phyloP scores from a whole-genome alignment of 805 yeast genomes.

The Ogataea chonburiensis region DNA sequence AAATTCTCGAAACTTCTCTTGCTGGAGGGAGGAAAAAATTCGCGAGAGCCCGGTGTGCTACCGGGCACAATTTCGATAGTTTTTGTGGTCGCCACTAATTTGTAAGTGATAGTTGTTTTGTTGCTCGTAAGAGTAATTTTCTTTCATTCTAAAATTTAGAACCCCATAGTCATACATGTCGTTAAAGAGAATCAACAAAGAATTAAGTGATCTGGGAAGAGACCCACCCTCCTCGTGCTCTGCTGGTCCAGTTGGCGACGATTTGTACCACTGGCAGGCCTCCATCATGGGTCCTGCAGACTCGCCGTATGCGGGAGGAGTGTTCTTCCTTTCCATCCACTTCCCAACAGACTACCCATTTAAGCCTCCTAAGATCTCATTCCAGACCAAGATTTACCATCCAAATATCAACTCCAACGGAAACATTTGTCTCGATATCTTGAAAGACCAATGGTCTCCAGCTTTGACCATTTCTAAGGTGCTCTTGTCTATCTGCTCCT shows the following conservation, averaged over 20 bases:
- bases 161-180: slow-evolving; percentile 55
- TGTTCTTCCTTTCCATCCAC: slow-evolving; percentile 91
- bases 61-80: slow-evolving; percentile 1
- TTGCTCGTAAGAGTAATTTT: slow-evolving; percentile 14
- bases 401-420: slow-evolving; percentile 97
- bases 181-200: slow-evolving; percentile 92
- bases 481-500: slow-evolving; percentile 87
- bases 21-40: slow-evolving; percentile 1
- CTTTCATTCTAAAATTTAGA: slow-evolving; percentile 11
- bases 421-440: slow-evolving; percentile 92
- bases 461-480: slow-evolving; percentile 96
- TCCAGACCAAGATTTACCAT: slow-evolving; percentile 95
- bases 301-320: slow-evolving; percentile 81
- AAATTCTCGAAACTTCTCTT: slow-evolving; percentile 13
- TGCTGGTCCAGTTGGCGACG: slow-evolving; percentile 98
- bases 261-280: slow-evolving; percentile 98
- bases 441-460: slow-evolving; percentile 99
- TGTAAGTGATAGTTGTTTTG: slow-evolving; percentile 9
- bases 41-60: slow-evolving; percentile 3
- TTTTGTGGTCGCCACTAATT: slow-evolving; percentile 4
- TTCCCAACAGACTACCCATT: slow-evolving; percentile 99
- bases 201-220: slow-evolving; percentile 92
- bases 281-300: slow-evolving; percentile 99
- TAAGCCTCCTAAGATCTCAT: slow-evolving; percentile 93
- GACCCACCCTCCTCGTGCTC: slow-evolving; percentile 99